phyloP scores from a whole-genome alignment of 2,329 filamentous ascomycete genomes.

The Fusarium anguioides region DNA sequence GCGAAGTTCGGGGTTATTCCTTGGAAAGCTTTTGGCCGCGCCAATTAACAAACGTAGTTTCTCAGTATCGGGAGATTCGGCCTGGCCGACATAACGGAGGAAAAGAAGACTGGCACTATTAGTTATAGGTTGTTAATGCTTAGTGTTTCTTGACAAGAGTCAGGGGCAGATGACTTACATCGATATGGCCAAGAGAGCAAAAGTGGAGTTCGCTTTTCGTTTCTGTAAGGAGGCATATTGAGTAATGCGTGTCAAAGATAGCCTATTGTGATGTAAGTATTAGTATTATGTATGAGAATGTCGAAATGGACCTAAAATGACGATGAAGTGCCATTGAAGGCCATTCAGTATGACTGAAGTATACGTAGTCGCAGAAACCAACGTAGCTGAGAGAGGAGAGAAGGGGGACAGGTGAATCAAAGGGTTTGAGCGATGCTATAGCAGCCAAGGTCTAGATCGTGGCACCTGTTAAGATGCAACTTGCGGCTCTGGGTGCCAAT shows the following conservation, averaged over 20 bases:
- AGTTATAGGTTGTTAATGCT: neutral
- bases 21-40: constrained; percentile 19
- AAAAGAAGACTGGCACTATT: constrained; percentile 37
- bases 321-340: constrained; percentile 22
- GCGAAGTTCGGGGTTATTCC: constrained; percentile 22
- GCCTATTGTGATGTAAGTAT: neutral
- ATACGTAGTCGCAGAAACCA: too few relatives aligned
- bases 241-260: constrained; percentile 20
- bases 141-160: fast-evolving
- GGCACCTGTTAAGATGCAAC: too few relatives aligned
- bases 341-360: too few relatives aligned
- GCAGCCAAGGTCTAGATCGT: too few relatives aligned
- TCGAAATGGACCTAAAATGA: constrained; percentile 2
- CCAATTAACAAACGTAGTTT: constrained; percentile 34
- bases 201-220: constrained; percentile 21
- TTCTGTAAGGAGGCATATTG: constrained; percentile 32
- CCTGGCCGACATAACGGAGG: constrained; percentile 42
- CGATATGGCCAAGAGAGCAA: constrained; percentile 40
- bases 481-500: too few relatives aligned
- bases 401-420: too few relatives aligned
- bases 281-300: fast-evolving
- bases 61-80: constrained; percentile 36
- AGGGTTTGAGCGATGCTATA: too few relatives aligned
- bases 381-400: too few relatives aligned
- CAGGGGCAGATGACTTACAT: constrained; percentile 16